Conservation (phyloP, 2,329 filamentous ascomycete species). For the Fusarium circinatum region DNA sequence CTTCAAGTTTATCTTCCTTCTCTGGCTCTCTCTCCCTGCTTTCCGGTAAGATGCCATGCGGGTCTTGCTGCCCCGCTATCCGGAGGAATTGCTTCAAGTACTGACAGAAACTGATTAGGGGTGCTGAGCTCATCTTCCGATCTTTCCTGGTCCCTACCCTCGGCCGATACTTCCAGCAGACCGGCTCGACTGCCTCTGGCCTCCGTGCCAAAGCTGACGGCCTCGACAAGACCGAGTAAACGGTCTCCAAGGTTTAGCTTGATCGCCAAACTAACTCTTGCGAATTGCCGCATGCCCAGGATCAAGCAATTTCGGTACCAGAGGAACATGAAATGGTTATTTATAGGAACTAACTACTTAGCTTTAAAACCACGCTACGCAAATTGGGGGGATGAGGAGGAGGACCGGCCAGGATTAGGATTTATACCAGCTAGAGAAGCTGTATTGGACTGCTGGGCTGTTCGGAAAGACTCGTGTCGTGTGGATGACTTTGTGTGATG, state of each 20-base stretch:
- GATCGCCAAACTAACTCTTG: slow-evolving; percentile 43
- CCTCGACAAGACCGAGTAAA: slow-evolving; percentile 75
- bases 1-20: slow-evolving; percentile 97
- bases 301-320: slow-evolving; percentile 37
- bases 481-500: slow-evolving; percentile 35
- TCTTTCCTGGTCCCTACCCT: slow-evolving; percentile 93
- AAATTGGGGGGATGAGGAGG: slow-evolving; percentile 28
- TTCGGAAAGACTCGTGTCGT: slow-evolving; percentile 27
- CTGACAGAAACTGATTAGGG: slow-evolving; percentile 64
- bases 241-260: slow-evolving; percentile 27
- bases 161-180: slow-evolving; percentile 84
- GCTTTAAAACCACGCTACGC: slow-evolving; percentile 15
- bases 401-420: background rate
- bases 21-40: slow-evolving; percentile 97
- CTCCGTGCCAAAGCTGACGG: slow-evolving; percentile 89
- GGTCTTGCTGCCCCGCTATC: slow-evolving; percentile 10
- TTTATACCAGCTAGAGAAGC: slow-evolving; percentile 16
- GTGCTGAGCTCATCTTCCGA: slow-evolving; percentile 95
- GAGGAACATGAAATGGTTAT: slow-evolving; percentile 26
- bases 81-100: slow-evolving; percentile 8
- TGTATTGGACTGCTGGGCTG: slow-evolving; percentile 17
- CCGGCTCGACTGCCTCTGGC: slow-evolving; percentile 81
- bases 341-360: slow-evolving; percentile 24
- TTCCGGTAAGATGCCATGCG: slow-evolving; percentile 75
- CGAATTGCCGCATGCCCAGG: slow-evolving; percentile 35